Evolutionary conservation across 2,329 filamentous ascomycete species (phyloP).

Genomic region (Didymosphaeria variabile): DNA sequence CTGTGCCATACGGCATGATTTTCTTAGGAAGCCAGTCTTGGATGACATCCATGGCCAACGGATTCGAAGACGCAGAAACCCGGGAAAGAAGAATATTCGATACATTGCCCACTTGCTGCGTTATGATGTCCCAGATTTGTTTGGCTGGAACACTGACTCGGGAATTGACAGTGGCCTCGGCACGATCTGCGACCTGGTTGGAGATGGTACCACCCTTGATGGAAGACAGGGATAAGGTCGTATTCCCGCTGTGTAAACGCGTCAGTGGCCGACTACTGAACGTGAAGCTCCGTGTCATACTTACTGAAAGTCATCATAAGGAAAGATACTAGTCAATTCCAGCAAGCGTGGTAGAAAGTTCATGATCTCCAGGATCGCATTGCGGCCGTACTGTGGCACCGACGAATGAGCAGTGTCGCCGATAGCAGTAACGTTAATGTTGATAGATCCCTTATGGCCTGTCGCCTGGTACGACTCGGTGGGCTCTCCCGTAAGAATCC

Average conservation of each 20-base stretch:
- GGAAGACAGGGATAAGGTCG: constrained; percentile 4
- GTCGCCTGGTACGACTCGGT: constrained; percentile 12
- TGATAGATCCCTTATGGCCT: constrained; percentile 10
- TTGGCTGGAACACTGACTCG: constrained; percentile 8
- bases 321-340: constrained; percentile 2
- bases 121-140: constrained; percentile 13
- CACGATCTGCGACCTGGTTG: constrained; percentile 4
- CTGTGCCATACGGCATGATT: constrained; percentile 11
- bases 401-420: constrained; percentile 13
- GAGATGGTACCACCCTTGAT: constrained; percentile 11
- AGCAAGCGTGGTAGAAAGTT: constrained; percentile 4
- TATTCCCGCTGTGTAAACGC: constrained; percentile 1
- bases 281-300: neutral
- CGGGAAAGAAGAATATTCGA: constrained; percentile 10
- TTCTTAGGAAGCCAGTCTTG: constrained; percentile 10
- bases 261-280: neutral
- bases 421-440: constrained; percentile 10
- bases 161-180: constrained; percentile 11
- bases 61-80: constrained; percentile 7
- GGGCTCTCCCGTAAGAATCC: constrained; percentile 11
- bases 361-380: constrained; percentile 9
- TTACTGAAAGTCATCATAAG: constrained; percentile 13
- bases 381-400: constrained; percentile 9
- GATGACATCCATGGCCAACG: constrained; percentile 10
- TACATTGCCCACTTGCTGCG: constrained; percentile 3